Evolutionary conservation across 257 asterid genomes (phyloP).

Genomic region (Nicotiana obtusifolia): DNA sequence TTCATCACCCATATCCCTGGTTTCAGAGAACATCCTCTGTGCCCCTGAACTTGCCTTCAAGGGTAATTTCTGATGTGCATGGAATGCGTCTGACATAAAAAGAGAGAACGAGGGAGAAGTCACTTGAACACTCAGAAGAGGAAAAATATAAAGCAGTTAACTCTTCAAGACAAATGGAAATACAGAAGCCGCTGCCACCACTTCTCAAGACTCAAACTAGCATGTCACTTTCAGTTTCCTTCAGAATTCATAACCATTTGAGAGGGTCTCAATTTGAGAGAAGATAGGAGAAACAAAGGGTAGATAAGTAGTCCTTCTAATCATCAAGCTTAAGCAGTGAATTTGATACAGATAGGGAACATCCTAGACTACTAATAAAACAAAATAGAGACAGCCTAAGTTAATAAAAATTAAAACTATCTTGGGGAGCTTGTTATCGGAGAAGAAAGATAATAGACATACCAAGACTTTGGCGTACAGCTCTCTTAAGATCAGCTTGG

Average conservation of each 20-base stretch:
- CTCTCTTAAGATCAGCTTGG: conserved; percentile 87
- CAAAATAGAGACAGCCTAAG: not conserved
- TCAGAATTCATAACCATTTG: not conserved
- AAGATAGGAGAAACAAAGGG: not conserved
- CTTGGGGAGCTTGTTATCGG: not conserved
- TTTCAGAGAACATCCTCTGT: conserved; percentile 36
- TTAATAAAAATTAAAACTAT: not conserved
- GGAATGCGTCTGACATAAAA: conserved; percentile 42
- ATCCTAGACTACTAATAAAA: not conserved
- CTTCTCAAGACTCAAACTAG: not conserved
- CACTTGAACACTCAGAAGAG: not conserved
- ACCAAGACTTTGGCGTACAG: conserved; percentile 94
- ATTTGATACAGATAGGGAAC: not conserved
- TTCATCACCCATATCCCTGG: conserved; percentile 27
- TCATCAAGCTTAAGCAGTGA: not conserved
- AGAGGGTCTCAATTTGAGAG: not conserved
- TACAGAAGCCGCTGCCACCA: not conserved
- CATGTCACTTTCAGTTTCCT: not conserved
- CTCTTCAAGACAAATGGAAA: not conserved
- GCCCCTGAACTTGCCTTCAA: conserved; percentile 28
- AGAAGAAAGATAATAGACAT: conserved; percentile 13
- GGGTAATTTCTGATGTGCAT: conserved; percentile 44
- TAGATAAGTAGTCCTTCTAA: not conserved
- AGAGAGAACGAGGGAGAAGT: conserved; percentile 7
- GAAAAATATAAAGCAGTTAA: not conserved